A percentile compares a stretch with the other conserved stretches of the same genome.
These are phyloP conservation scores for Magnaporthiopsis rhizophila DNA, from an alignment of 2,329 filamentous ascomycete species.

Conservation along the genomic window DNA sequence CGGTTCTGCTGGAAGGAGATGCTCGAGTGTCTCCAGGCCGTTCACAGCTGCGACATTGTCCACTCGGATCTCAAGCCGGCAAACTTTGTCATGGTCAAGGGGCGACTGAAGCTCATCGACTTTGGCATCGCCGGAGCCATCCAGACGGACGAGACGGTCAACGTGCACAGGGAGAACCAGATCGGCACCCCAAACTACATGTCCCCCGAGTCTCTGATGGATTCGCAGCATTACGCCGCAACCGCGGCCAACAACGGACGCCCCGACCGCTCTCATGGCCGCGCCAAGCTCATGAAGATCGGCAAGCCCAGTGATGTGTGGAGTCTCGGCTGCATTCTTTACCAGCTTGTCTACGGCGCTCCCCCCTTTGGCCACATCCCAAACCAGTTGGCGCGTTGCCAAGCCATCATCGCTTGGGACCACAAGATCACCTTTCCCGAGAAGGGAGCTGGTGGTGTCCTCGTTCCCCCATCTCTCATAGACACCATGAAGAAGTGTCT, in stretches of 20 bases:
- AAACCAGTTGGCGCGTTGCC: constrained; percentile 78
- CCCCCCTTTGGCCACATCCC: constrained; percentile 88
- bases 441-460: constrained; percentile 56
- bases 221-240: constrained; percentile 55
- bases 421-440: constrained; percentile 66
- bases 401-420: constrained; percentile 75
- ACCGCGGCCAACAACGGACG: constrained; percentile 30
- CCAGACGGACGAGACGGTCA: constrained; percentile 89
- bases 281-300: constrained; percentile 80
- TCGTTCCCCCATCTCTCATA: constrained; percentile 51
- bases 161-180: constrained; percentile 92
- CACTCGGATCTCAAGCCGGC: constrained; percentile 96
- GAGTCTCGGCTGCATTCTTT: constrained; percentile 93
- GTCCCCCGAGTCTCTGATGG: constrained; percentile 89
- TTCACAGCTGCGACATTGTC: constrained; percentile 86
- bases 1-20: constrained; percentile 99
- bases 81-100: constrained; percentile 90
- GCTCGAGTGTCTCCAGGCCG: constrained; percentile 86
- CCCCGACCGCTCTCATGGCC: constrained; percentile 28
- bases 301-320: constrained; percentile 95
- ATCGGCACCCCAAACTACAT: constrained; percentile 98
- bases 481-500: constrained; percentile 57
- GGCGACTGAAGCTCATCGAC: constrained; percentile 89
- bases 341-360: constrained; percentile 97
- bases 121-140: constrained; percentile 98